Conservation (phyloP, 805 yeast species). For the Spathaspora arborariae region DNA sequence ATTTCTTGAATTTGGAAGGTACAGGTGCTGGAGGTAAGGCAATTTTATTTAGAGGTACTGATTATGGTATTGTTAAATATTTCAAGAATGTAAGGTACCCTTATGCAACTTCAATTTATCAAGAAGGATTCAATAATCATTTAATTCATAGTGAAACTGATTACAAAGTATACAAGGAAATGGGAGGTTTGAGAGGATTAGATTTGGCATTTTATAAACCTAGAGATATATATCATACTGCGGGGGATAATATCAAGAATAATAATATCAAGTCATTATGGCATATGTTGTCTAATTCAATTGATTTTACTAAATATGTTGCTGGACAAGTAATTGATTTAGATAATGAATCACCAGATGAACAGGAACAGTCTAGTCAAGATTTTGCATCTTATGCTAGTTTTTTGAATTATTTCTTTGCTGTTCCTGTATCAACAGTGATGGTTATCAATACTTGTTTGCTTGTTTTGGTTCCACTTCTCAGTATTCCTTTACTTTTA, state of each 20-base stretch:
- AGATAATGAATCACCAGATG: constrained; percentile 21
- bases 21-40: constrained; percentile 91
- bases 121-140: constrained; percentile 77
- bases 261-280: constrained; percentile 68
- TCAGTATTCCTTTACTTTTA: constrained; percentile 43
- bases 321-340: constrained; percentile 27
- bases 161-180: constrained; percentile 62
- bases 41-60: constrained; percentile 78
- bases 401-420: constrained; percentile 53
- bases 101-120: constrained; percentile 75
- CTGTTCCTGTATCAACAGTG: constrained; percentile 49
- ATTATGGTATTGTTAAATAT: constrained; percentile 62
- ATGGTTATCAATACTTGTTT: constrained; percentile 50
- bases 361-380: constrained; percentile 9
- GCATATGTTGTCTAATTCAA: constrained; percentile 76
- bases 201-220: constrained; percentile 90
- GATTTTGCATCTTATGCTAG: constrained; percentile 62
- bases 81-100: constrained; percentile 59
- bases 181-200: constrained; percentile 71
- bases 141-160: constrained; percentile 81
- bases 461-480: constrained; percentile 48
- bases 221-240: constrained; percentile 79
- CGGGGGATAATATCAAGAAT: constrained; percentile 62
- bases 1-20: constrained; percentile 82
- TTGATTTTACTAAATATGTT: constrained; percentile 53